These are phyloP conservation scores for Penicillium mononematosum DNA, from an alignment of 495 filamentous ascomycete genomes.

Conservation along the genomic window DNA sequence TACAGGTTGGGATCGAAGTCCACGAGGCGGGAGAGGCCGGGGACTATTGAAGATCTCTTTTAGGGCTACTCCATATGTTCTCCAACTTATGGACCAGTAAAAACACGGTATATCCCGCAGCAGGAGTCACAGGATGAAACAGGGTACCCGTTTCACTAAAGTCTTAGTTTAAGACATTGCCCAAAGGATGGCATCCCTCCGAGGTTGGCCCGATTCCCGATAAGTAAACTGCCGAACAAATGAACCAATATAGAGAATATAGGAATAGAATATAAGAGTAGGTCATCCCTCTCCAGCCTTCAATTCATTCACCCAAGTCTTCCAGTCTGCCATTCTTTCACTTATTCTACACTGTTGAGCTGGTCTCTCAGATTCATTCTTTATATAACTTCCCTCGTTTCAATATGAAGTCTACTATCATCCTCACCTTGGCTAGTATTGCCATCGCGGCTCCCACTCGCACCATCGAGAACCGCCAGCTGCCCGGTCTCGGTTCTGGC, in stretches of 20 bases:
- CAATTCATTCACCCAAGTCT: slow-evolving; percentile 5
- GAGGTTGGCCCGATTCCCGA: neutral
- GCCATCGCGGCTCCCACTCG: slow-evolving; percentile 30
- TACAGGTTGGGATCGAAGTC: neutral
- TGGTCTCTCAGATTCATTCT: slow-evolving; percentile 18
- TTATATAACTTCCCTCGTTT: neutral
- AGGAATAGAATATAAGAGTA: neutral
- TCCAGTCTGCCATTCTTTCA: slow-evolving; percentile 3
- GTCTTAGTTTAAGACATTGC: slow-evolving; percentile 1
- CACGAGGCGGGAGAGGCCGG: neutral
- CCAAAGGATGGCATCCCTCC: neutral
- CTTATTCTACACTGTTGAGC: slow-evolving; percentile 14
- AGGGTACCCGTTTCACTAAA: slow-evolving; percentile 18
- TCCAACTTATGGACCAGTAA: neutral
- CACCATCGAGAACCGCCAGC: slow-evolving; percentile 25
- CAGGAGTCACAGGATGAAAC: slow-evolving; percentile 15
- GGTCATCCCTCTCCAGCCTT: neutral
- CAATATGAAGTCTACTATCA: slow-evolving; percentile 28
- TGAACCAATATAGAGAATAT: no score
- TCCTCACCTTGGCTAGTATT: slow-evolving; percentile 23
- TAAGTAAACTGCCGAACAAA: no score
- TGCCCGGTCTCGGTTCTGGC: slow-evolving; percentile 12
- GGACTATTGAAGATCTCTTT: neutral
- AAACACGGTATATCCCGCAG: neutral
- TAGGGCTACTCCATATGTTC: neutral